Conservation (phyloP, 208 protist genomes). For the Naegleria gruberi region DNA sequence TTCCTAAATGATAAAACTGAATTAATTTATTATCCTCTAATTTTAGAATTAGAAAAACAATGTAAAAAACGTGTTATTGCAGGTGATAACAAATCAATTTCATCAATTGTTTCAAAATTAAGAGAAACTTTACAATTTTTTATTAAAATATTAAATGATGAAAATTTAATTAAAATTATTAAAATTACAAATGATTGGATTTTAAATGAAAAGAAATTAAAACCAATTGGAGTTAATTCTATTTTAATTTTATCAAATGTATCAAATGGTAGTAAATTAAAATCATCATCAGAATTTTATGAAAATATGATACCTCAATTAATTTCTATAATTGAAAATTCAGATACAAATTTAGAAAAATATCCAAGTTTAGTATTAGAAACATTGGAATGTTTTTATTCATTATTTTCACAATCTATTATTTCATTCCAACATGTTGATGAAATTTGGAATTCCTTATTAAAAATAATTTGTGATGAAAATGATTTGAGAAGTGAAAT, state of each 20-base stretch:
- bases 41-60: background rate
- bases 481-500: background rate
- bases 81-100: background rate
- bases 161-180: background rate
- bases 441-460: background rate
- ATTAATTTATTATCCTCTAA: background rate
- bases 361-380: background rate
- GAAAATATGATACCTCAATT: background rate
- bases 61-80: background rate
- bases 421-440: background rate
- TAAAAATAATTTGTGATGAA: background rate
- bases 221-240: background rate
- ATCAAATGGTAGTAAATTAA: background rate
- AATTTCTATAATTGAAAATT: background rate
- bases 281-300: background rate
- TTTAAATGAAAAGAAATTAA: background rate
- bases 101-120: background rate
- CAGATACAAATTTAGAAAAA: background rate
- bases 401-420: background rate
- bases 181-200: background rate
- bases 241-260: background rate
- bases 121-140: background rate
- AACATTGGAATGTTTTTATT: background rate
- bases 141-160: background rate
- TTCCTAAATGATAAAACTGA: constrained; percentile 2